These are phyloP conservation scores for Citrus medica DNA, from an alignment of 345 rosid species.

Conservation along the genomic window DNA sequence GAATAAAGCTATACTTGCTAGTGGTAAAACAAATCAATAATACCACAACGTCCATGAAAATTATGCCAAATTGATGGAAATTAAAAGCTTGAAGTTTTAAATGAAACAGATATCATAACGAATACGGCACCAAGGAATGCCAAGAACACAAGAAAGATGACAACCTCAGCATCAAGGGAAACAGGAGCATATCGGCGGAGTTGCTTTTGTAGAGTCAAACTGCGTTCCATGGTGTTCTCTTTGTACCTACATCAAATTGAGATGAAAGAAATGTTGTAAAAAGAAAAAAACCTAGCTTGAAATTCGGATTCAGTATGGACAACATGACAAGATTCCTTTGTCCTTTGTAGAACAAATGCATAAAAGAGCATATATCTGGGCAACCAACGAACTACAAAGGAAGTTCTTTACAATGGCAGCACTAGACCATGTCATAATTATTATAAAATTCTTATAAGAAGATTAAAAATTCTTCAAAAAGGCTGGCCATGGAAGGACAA, in stretches of 20 bases:
- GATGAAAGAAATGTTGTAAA: slow-evolving; percentile 14
- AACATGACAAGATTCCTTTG: not conserved
- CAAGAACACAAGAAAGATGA: slow-evolving; percentile 13
- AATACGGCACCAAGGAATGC: not conserved
- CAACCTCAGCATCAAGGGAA: slow-evolving; percentile 73
- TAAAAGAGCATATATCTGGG: not conserved
- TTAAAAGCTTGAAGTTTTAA: not conserved
- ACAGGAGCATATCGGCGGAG: slow-evolving; percentile 71
- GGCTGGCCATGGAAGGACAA: not conserved
- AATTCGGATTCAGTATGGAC: not conserved
- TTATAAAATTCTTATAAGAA: not conserved
- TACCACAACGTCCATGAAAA: not conserved
- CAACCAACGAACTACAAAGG: not conserved
- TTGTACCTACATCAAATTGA: slow-evolving; percentile 57
- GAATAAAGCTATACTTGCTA: not conserved
- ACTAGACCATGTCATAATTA: not conserved
- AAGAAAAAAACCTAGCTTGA: not conserved
- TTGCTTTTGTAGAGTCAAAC: slow-evolving; percentile 65
- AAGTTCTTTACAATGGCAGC: not conserved
- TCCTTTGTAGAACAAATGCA: not conserved
- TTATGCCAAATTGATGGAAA: not conserved
- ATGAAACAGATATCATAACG: slow-evolving; percentile 4
- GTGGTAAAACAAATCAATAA: not conserved
- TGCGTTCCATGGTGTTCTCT: slow-evolving; percentile 45
- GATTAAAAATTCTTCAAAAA: not conserved